phyloP scores from a whole-genome alignment of 148 eudicot genomes.

The Arbutus unedo region DNA sequence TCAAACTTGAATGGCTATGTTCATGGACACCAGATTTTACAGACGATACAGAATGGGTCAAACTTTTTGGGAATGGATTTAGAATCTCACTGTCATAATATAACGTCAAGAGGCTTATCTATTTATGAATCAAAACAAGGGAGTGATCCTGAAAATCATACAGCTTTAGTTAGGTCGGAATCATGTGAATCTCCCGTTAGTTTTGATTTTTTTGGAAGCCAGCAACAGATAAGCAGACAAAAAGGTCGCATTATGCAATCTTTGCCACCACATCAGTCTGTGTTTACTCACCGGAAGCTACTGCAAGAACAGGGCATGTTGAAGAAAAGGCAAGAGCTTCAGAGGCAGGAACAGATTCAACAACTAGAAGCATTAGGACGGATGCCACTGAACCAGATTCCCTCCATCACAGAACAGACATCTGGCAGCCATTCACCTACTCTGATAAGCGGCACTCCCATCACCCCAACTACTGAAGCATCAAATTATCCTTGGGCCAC shows the following conservation, averaged over 20 bases:
- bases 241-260: slow-evolving; percentile 61
- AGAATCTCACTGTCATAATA: slow-evolving; percentile 46
- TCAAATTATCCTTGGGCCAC: slow-evolving; percentile 54
- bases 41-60: slow-evolving; percentile 53
- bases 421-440: slow-evolving; percentile 43
- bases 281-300: slow-evolving; percentile 53
- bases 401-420: slow-evolving; percentile 46
- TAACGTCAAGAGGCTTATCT: slow-evolving; percentile 52
- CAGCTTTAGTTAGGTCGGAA: slow-evolving; percentile 39
- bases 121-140: slow-evolving; percentile 50
- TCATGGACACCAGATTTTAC: slow-evolving; percentile 44
- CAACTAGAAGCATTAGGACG: slow-evolving; percentile 60
- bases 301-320: slow-evolving; percentile 67
- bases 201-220: slow-evolving; percentile 69
- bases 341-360: slow-evolving; percentile 62
- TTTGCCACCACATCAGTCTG: slow-evolving; percentile 56
- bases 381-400: slow-evolving; percentile 40
- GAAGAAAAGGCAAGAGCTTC: slow-evolving; percentile 83
- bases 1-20: slow-evolving; percentile 48
- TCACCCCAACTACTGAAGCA: slow-evolving; percentile 46
- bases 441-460: slow-evolving; percentile 47
- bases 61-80: slow-evolving; percentile 59
- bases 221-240: slow-evolving; percentile 60
- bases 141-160: slow-evolving; percentile 42
- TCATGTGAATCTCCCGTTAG: slow-evolving; percentile 51